Evolutionary conservation across 441 rosid species (phyloP).

Genomic region (Pelargonium cotyledonis): DNA sequence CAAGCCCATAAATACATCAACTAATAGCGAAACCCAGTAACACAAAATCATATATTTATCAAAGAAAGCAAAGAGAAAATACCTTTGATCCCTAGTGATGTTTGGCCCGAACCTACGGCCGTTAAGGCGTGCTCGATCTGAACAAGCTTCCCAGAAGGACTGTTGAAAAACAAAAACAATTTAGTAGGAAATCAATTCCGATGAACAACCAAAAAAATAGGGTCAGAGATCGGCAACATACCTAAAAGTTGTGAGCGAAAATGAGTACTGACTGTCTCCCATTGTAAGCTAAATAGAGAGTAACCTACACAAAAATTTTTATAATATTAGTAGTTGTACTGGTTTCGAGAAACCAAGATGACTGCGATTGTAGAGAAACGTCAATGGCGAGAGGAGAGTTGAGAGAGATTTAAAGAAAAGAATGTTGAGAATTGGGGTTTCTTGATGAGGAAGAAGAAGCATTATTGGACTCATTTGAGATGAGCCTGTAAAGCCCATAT

Average conservation of each 20-base stretch:
- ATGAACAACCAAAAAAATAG: not conserved
- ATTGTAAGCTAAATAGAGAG: conserved; percentile 18
- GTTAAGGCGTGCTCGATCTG: conserved; percentile 98
- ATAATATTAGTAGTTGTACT: not conserved
- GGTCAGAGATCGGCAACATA: conserved; percentile 9
- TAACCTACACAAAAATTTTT: not conserved
- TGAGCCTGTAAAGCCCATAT: not conserved
- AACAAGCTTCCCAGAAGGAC: conserved; percentile 99
- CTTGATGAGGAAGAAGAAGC: not conserved
- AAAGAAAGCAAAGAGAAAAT: not conserved
- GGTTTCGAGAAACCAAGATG: not conserved
- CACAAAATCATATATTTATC: conserved; percentile 2
- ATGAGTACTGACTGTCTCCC: conserved; percentile 78
- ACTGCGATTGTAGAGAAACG: not conserved
- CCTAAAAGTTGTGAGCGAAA: conserved; percentile 77
- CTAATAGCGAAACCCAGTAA: not conserved
- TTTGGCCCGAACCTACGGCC: conserved; percentile 96
- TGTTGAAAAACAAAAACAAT: conserved; percentile 18
- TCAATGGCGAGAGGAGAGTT: not conserved
- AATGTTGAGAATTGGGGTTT: not conserved
- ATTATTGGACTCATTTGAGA: not conserved
- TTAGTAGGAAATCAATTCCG: not conserved
- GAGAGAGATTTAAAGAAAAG: not conserved
- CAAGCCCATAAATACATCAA: not conserved
- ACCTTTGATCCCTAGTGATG: conserved; percentile 93